Percentiles rank a stretch among this genome's conserved stretches.
Conservation (phyloP, 2,329 filamentous ascomycete genomes). For the Trichoderma asperellum region DNA sequence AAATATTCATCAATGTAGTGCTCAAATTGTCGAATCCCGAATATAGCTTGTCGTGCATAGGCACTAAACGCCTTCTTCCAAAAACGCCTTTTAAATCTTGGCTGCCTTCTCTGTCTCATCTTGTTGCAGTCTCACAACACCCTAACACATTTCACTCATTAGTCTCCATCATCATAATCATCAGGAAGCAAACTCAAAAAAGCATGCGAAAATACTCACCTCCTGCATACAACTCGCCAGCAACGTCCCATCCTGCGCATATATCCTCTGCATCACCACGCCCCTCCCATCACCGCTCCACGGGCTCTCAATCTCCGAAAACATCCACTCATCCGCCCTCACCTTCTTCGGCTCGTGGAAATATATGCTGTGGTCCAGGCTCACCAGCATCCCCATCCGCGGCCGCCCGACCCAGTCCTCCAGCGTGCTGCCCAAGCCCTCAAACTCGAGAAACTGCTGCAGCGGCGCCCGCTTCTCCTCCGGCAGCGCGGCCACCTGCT, state of each 20-base stretch:
- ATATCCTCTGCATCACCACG: constrained; percentile 76
- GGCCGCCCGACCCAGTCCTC: constrained; percentile 57
- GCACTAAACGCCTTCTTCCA: background rate
- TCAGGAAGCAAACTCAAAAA: background rate
- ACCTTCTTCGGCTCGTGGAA: constrained; percentile 65
- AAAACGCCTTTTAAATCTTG: constrained; percentile 38
- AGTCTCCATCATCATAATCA: background rate
- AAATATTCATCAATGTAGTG: background rate
- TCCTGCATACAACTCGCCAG: constrained; percentile 82
- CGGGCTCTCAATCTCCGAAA: constrained; percentile 77
- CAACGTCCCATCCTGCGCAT: constrained; percentile 69
- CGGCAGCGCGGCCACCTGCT: constrained; percentile 57
- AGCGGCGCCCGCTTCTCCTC: constrained; percentile 46
- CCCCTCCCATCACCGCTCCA: constrained; percentile 80
- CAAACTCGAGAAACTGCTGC: constrained; percentile 46
- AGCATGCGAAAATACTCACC: constrained; percentile 47
- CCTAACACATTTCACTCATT: constrained; percentile 40
- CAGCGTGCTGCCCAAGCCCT: constrained; percentile 46
- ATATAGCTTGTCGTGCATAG: background rate
- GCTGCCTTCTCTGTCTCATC: constrained; percentile 41
- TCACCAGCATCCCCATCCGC: constrained; percentile 82
- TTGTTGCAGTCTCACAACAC: constrained; percentile 56
- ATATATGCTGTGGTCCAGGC: constrained; percentile 74
- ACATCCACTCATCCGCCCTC: constrained; percentile 74
- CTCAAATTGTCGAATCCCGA: background rate